These are phyloP conservation scores for Trypanosoma scelopori DNA, from an alignment of 208 protist species.

Conservation along the genomic window DNA sequence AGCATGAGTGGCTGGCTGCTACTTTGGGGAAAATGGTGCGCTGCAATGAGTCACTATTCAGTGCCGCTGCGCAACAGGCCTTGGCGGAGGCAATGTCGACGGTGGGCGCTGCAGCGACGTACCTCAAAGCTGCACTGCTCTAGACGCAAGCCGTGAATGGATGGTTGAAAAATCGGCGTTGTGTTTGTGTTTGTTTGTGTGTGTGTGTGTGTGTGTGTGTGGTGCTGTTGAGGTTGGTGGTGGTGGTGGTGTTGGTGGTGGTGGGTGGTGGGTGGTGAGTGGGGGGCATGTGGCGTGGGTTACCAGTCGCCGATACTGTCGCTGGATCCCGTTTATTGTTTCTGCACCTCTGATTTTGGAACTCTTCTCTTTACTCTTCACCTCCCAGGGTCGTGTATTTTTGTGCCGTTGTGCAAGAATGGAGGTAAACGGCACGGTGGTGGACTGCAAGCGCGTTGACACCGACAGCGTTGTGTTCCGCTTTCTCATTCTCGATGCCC, in stretches of 20 bases:
- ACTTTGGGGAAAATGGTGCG: conserved; percentile 37
- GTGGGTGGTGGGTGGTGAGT: no score
- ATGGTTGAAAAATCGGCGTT: background rate
- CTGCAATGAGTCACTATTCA: conserved; percentile 27
- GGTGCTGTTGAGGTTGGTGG: no score
- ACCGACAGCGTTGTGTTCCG: conserved; percentile 33
- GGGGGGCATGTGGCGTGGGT: background rate
- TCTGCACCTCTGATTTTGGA: background rate
- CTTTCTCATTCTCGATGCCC: conserved; percentile 58
- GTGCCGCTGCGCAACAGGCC: conserved; percentile 26
- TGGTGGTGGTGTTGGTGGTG: no score
- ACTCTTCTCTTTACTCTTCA: background rate
- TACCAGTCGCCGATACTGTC: no score
- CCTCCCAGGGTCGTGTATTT: background rate
- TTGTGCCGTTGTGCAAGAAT: conserved; percentile 4
- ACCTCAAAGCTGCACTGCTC: conserved; percentile 53
- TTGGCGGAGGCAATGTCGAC: conserved; percentile 48
- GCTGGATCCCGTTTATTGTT: no score
- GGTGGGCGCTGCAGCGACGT: conserved; percentile 55
- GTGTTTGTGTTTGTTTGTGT: background rate
- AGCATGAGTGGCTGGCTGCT: conserved; percentile 32
- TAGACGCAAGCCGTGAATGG: conserved; percentile 3
- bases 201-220: no score
- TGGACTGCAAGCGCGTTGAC: conserved; percentile 34
- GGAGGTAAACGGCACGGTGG: conserved; percentile 39